Evolutionary conservation across 2,329 filamentous ascomycete species (phyloP), one percentile per base, ranked within the genome.

Genomic region (Pyrenochaeta sp.): DNA sequence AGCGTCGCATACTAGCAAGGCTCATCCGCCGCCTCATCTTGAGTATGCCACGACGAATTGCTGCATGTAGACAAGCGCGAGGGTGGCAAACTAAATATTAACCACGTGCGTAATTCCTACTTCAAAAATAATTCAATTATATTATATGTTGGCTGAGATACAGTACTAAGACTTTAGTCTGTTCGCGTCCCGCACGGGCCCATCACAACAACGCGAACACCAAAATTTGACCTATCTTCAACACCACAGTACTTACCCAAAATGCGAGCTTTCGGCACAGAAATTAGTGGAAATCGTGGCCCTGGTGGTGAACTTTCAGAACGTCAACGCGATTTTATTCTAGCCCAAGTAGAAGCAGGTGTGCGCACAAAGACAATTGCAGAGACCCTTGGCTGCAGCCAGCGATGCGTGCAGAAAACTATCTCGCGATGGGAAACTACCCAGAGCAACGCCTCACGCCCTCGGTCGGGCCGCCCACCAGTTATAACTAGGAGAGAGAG

Each of bases 251-350:
- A 27, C 23, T 20, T 30, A 21, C 43, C 18, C 30, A 18, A 45
- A 35, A 32, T 35, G 43, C 18, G 29, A 45, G 14, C 45, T 33
- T 48, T 48, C 20, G 27, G 45, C 6, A 27, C 21, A 39, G 33
- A 48, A 48, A 48, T 48, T 39, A 23, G 11, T 17, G 45, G 35
- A n/a, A 48, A 48, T 48, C 45, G 45, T 39, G 17, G 33, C 11
- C 32, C 18, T 27, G 27, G 31, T 27, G 36, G 45, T 9, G 32
- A 48, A 30, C 35, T 48, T 14, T 48, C 33, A 14, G 17, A 32
- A 12, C 14, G 29, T 29, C 33, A 39, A 31, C 33, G 45, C 33
- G 17, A 48, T 29, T 33, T 15, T 48, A 39, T 48, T 27, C 23
- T 27, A 27, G 23, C 23, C 9, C 23, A 27, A 27, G 23, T 27